These are phyloP conservation scores for Monilinia fructicola DNA, from an alignment of 2,329 filamentous ascomycete genomes.

Conservation along the genomic window DNA sequence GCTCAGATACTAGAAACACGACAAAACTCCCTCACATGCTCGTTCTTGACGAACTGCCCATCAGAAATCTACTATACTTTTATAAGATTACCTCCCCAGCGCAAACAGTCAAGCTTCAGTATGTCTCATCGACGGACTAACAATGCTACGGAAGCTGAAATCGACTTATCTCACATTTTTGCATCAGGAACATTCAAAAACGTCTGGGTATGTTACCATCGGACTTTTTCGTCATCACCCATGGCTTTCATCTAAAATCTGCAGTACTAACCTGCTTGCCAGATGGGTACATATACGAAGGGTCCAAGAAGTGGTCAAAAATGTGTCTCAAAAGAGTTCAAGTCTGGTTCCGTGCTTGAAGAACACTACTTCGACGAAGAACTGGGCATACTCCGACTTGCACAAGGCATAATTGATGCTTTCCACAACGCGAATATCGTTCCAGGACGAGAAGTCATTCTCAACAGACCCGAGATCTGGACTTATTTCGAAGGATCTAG, in stretches of 20 bases:
- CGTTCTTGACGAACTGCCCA: neutral
- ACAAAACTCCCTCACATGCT: neutral
- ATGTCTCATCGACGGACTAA: slow-evolving; percentile 16
- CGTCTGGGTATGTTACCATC: slow-evolving; percentile 12
- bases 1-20: neutral
- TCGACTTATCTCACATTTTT: slow-evolving; percentile 3
- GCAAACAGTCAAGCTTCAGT: neutral
- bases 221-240: neutral
- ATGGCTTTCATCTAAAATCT: too few relatives aligned
- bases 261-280: neutral
- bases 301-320: neutral
- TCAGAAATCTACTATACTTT: neutral
- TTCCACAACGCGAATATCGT: slow-evolving; percentile 15
- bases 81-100: neutral
- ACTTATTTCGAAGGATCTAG: neutral
- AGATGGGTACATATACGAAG: slow-evolving; percentile 8
- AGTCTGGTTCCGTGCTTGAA: slow-evolving; percentile 18
- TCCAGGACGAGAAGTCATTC: neutral
- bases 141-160: neutral
- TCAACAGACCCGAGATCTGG: slow-evolving; percentile 22
- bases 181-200: slow-evolving; percentile 24
- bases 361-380: slow-evolving; percentile 19
- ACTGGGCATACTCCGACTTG: neutral
- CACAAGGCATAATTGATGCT: slow-evolving; percentile 19
- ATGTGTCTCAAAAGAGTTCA: slow-evolving; percentile 23